Evolutionary conservation across 2,329 filamentous ascomycete genomes (phyloP).

Genomic region (Fusarium nanum): DNA sequence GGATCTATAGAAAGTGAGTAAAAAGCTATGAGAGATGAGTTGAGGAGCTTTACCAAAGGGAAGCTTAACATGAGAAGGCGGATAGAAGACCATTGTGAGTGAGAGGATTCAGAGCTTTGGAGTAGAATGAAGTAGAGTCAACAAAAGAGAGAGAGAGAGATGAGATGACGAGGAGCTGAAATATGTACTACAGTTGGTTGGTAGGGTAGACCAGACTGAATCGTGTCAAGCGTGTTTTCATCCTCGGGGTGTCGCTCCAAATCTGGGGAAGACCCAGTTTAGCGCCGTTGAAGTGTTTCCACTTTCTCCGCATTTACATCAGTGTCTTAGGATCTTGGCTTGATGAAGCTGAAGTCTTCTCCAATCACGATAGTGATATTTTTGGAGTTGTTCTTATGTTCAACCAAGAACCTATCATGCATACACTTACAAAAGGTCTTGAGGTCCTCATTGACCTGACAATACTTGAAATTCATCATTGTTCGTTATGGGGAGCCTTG

Average conservation of each 20-base stretch:
- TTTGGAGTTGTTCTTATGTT: background rate
- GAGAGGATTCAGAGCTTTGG: background rate
- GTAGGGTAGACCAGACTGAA: background rate
- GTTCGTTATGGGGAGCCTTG: background rate
- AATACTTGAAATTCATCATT: background rate
- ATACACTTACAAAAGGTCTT: background rate
- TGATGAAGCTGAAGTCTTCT: background rate
- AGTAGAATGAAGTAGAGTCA: background rate
- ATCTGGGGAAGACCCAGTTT: slow-evolving; percentile 33
- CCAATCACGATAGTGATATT: background rate
- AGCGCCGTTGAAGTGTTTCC: slow-evolving; percentile 10
- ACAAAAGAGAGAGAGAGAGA: background rate
- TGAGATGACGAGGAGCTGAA: slow-evolving; percentile 20
- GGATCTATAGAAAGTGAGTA: slow-evolving; percentile 56
- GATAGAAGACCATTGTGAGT: slow-evolving; percentile 64
- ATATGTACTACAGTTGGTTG: slow-evolving; percentile 13
- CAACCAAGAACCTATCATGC: background rate
- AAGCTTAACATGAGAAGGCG: slow-evolving; percentile 70
- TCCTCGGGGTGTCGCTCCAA: slow-evolving; percentile 12
- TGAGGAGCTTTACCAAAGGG: slow-evolving; percentile 56
- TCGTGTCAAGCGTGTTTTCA: background rate
- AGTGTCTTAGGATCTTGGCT: slow-evolving; percentile 7
- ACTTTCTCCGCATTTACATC: slow-evolving; percentile 27
- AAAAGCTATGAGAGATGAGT: background rate
- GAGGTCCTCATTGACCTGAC: background rate